Evolutionary conservation across 768 basidiomycete species (phyloP), one percentile per base, ranked within the genome.

Genomic region (Russula dissimulans): DNA sequence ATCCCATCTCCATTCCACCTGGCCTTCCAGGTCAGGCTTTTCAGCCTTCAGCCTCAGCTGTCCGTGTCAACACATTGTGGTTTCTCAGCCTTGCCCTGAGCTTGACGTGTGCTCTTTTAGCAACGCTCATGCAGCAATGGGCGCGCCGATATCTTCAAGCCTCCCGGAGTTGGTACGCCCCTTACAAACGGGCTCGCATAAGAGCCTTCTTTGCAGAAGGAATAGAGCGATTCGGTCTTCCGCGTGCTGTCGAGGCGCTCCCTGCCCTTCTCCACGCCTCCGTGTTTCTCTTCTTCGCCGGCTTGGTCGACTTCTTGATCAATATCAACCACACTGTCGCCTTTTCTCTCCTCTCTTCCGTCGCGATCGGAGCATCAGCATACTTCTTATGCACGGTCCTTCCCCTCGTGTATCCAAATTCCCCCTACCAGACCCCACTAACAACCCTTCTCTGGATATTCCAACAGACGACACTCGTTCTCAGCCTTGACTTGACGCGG

Each of bases 101-200:
- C 44, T 56, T 65, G 36, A 53, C 56, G 36, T 65, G 63, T 7
- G 63, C 65, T 0, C 65, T 65, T 42, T 22, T 59, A 18, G 63
- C 65, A 22, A 65, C 65, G 39, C 54, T 63, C 42, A 63, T 65
- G 45, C 64, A 65, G 42, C 62, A 63, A 36, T 63, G 64, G 64
- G 64, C 54, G 22, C 57, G 64, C 34, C 55, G 51, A 29, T 65
- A 65, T 46, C 46, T 56, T 41, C 58, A 64, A 11, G 47, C 45
- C 32, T 43, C 64, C n/a, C 58, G 53, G 22, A 58, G 46, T 17
- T 60, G 54, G 54, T 50, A 52, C n/a, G 54, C 58, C 12, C 57
- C 63, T 14, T 59, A 54, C 46, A 59, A 65, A 36, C 57, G 62
- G 12, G 62, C 57, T 1, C 57, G 62, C n/a, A 64, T 65, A 51